phyloP scores from a whole-genome alignment of 2,329 filamentous ascomycete species.

The Botrytis fabae region DNA sequence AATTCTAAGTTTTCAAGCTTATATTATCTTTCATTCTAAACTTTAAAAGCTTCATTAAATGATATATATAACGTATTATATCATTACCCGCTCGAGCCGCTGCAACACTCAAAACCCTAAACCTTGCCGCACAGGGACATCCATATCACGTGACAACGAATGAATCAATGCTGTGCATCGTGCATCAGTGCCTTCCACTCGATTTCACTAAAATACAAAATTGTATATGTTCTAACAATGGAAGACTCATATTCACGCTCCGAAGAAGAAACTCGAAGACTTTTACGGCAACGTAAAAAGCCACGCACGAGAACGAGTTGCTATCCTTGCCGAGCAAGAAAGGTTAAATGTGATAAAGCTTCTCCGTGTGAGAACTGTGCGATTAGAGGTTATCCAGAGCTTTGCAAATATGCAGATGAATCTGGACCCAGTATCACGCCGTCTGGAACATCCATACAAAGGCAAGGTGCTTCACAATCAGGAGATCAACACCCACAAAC shows the following conservation, averaged over 20 bases:
- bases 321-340: not conserved
- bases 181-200: too few species aligned
- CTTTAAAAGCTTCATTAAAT: too few species aligned
- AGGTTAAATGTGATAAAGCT: not conserved
- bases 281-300: not conserved
- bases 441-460: not conserved
- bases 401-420: not conserved
- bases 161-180: too few species aligned
- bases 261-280: not conserved
- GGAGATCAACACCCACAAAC: not conserved
- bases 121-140: too few species aligned
- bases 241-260: not conserved
- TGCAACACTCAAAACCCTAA: too few species aligned
- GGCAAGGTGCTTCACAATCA: not conserved
- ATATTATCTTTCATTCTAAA: too few species aligned
- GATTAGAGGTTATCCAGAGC: not conserved
- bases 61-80: too few species aligned
- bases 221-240: not conserved
- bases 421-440: not conserved
- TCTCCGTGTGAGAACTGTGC: constrained; percentile 1
- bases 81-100: too few species aligned
- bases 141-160: too few species aligned
- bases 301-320: not conserved
- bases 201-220: not conserved
- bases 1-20: too few species aligned